These are phyloP conservation scores for Rhizoclosmatium sp. DNA, from an alignment of 192 early-diverging fungal species.

Conservation along the genomic window DNA sequence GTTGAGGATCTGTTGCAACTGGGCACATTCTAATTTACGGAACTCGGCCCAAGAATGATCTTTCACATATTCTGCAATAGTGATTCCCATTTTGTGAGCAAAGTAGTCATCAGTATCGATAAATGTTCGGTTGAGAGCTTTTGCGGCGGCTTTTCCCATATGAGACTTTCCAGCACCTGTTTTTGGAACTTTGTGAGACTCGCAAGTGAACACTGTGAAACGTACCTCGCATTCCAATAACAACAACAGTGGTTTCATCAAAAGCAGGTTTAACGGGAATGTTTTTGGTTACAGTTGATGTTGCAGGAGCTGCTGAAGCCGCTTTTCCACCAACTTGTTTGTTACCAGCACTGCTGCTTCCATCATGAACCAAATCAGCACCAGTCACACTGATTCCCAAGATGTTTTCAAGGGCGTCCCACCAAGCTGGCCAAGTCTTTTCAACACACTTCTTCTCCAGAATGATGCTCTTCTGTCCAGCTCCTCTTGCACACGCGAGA, in stretches of 20 bases:
- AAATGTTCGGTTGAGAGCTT: slow-evolving; percentile 72
- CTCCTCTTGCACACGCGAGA: slow-evolving; percentile 72
- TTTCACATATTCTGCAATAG: slow-evolving; percentile 82
- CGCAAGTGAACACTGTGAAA: background rate
- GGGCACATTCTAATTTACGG: slow-evolving; percentile 78
- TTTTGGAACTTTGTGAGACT: background rate
- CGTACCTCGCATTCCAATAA: slow-evolving; percentile 97
- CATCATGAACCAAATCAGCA: slow-evolving; percentile 53
- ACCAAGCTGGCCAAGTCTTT: slow-evolving; percentile 99
- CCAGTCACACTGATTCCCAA: slow-evolving; percentile 69
- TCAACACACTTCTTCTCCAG: slow-evolving; percentile 97
- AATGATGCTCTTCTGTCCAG: slow-evolving; percentile 49
- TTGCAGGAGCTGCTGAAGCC: background rate
- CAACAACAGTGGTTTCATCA: slow-evolving; percentile 71
- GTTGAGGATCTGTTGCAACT: slow-evolving; percentile 68
- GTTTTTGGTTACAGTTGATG: background rate
- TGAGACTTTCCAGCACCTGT: slow-evolving; percentile 85
- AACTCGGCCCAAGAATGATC: slow-evolving; percentile 86
- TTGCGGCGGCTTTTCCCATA: slow-evolving; percentile 79
- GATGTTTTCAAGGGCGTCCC: slow-evolving; percentile 89
- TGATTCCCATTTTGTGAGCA: slow-evolving; percentile 70
- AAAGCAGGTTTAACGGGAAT: background rate
- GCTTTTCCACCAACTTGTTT: background rate
- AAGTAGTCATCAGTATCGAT: slow-evolving; percentile 90
- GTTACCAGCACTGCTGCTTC: slow-evolving; percentile 34